Conservation (phyloP, 2,329 filamentous ascomycete species). For the Pezicula carpinea region DNA sequence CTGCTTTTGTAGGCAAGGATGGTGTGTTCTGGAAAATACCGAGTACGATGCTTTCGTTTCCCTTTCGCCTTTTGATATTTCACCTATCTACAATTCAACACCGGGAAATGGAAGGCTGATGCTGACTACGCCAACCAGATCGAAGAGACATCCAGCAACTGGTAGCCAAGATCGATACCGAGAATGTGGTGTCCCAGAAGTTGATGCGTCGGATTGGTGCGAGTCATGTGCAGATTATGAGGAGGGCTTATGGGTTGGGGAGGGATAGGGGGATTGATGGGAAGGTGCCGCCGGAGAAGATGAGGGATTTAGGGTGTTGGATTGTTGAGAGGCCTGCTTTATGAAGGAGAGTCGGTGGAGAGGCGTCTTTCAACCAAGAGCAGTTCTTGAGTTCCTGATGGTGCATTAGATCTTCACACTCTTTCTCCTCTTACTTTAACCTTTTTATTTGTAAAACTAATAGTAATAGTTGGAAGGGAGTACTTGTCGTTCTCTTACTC, state of each 20-base stretch:
- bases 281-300: constrained; percentile 6
- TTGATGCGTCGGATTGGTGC: constrained; percentile 6
- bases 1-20: constrained; percentile 8
- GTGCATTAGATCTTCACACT: no score
- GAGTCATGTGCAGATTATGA: constrained; percentile 2
- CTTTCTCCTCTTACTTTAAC: no score
- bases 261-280: constrained; percentile 7
- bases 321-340: constrained; percentile 6
- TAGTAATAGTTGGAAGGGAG: no score
- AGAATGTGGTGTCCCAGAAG: constrained; percentile 8
- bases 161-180: constrained; percentile 10
- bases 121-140: no score
- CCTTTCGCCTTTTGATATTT: background rate
- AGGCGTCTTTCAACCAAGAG: no score
- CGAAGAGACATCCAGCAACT: constrained; percentile 5
- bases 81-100: no score
- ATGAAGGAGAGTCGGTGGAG: no score
- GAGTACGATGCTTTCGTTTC: background rate
- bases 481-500: no score
- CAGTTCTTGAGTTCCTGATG: no score
- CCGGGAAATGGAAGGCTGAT: no score
- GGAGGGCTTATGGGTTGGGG: constrained; percentile 6
- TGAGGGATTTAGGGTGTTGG: constrained; percentile 9
- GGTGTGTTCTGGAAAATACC: constrained; percentile 8
- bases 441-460: no score